These are phyloP conservation scores for Linaria vulgaris DNA, from an alignment of 257 asterid genomes.

Conservation along the genomic window DNA sequence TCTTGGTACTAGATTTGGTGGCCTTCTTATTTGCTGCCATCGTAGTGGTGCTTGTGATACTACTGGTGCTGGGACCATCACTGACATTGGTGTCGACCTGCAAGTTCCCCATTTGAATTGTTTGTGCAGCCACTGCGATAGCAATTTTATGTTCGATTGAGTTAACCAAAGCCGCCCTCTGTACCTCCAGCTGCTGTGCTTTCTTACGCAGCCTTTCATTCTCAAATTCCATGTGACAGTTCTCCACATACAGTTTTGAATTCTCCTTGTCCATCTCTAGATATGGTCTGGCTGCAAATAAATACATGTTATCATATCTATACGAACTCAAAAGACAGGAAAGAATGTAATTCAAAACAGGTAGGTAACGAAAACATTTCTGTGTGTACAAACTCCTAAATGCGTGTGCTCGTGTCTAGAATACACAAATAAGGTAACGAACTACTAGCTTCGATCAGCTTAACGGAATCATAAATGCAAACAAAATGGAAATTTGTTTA, in stretches of 20 bases:
- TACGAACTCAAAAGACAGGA: neutral
- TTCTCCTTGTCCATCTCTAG: conserved; percentile 5
- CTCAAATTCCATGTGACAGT: neutral
- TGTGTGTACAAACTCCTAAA: too few species aligned
- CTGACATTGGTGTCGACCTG: too few species aligned
- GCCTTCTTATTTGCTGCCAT: too few species aligned
- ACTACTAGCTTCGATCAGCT: too few species aligned
- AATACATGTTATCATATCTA: neutral
- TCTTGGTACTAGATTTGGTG: too few species aligned
- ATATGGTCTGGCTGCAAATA: neutral
- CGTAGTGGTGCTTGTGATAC: too few species aligned
- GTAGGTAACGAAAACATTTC: too few species aligned
- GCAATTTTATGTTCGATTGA: neutral
- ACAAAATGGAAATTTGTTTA: too few species aligned
- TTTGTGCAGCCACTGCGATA: neutral
- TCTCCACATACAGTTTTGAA: neutral
- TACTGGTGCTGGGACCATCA: too few species aligned
- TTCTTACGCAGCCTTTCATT: conserved; percentile 15
- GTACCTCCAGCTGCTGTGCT: conserved; percentile 1
- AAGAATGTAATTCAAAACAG: neutral
- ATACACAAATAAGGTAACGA: neutral
- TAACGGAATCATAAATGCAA: too few species aligned
- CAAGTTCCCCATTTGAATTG: too few species aligned
- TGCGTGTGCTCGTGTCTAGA: neutral
- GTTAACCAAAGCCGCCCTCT: conserved; percentile 4